Percentiles rank a stretch among this genome's conserved stretches.
Conservation (phyloP, 2,329 filamentous ascomycete species). For the Coniochaeta sp. region DNA sequence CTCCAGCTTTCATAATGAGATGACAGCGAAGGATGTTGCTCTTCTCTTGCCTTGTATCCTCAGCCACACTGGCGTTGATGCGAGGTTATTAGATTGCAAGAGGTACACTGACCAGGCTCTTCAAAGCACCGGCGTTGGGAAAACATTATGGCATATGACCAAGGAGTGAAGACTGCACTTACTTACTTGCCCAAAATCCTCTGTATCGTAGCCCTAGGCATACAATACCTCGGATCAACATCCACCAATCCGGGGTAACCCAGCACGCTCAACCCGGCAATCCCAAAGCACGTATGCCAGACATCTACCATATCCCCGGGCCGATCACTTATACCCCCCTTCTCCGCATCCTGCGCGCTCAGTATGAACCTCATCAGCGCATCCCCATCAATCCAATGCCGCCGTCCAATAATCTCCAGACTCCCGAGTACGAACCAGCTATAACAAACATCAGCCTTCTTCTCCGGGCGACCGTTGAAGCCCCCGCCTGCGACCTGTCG, state of each 20-base stretch:
- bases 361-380: conserved; percentile 79
- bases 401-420: conserved; percentile 76
- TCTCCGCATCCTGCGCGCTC: conserved; percentile 76
- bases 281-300: conserved; percentile 86
- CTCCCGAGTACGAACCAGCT: conserved; percentile 98
- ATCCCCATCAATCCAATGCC: conserved; percentile 88
- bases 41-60: conserved; percentile 69
- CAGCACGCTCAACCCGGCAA: conserved; percentile 81
- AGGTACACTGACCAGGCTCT: conserved; percentile 24
- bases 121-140: no score
- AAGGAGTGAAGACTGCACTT: no score
- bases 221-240: conserved; percentile 83
- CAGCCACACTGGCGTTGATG: conserved; percentile 40
- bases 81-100: conserved; percentile 67
- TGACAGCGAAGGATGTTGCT: conserved; percentile 21
- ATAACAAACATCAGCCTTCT: conserved; percentile 94
- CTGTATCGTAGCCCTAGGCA: conserved; percentile 62
- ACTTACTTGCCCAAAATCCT: conserved; percentile 43
- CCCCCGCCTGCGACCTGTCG: conserved; percentile 82
- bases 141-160: background rate
- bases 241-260: conserved; percentile 68
- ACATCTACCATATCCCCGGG: conserved; percentile 96
- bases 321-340: conserved; percentile 81
- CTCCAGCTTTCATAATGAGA: background rate
- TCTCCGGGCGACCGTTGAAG: conserved; percentile 90